A percentile compares a stretch with the other conserved stretches of the same genome.
Conservation (phyloP, 2,329 filamentous ascomycete species). For the Talaromyces rugulosus region DNA sequence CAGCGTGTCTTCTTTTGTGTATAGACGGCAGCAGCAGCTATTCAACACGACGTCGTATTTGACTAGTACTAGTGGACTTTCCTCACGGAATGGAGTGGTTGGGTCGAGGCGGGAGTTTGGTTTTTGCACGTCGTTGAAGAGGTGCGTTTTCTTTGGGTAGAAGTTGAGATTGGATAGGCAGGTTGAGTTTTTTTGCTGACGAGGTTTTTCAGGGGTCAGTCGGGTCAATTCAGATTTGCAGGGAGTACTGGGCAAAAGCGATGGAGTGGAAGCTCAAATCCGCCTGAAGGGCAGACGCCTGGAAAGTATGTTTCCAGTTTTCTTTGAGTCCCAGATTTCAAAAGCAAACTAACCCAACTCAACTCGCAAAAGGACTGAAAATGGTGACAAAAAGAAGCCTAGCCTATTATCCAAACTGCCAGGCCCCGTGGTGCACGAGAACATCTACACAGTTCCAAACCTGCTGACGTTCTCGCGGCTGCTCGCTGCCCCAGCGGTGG, state of each 20-base stretch:
- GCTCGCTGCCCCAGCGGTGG: slow-evolving; percentile 74
- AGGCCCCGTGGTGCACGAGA: slow-evolving; percentile 57
- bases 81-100: background rate
- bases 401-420: slow-evolving; percentile 30
- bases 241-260: background rate
- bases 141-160: background rate
- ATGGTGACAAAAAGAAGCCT: slow-evolving; percentile 21
- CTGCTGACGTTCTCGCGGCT: slow-evolving; percentile 84
- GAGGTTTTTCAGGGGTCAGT: background rate
- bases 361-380: background rate
- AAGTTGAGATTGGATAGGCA: background rate
- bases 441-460: slow-evolving; percentile 97
- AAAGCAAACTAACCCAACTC: too few relatives aligned
- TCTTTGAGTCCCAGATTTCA: too few relatives aligned
- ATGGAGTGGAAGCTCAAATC: slow-evolving; percentile 3
- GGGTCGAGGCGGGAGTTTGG: background rate
- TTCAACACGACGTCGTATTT: background rate
- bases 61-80: background rate
- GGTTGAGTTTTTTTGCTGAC: background rate
- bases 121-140: background rate
- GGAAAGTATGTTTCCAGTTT: too few relatives aligned
- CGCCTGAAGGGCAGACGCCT: background rate
- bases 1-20: background rate
- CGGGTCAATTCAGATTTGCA: background rate
- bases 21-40: background rate